These are phyloP conservation scores for Trichoderma cornu-damae DNA, from an alignment of 2,329 filamentous ascomycete genomes.

Conservation along the genomic window DNA sequence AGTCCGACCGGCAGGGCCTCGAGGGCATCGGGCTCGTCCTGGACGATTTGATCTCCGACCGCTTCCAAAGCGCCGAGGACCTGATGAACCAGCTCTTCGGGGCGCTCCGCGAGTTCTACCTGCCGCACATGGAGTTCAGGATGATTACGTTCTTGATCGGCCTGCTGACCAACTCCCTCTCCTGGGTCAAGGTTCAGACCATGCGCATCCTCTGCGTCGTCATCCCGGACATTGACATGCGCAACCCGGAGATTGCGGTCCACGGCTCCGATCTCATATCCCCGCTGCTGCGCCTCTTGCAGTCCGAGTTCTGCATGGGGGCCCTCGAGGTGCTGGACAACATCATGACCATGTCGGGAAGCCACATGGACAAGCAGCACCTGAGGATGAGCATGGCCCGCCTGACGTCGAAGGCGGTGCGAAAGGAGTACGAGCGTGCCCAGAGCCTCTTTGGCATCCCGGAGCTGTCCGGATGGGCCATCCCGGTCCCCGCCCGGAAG, in stretches of 20 bases:
- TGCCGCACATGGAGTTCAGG: conserved; percentile 75
- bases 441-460: conserved; percentile 96
- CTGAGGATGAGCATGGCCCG: conserved; percentile 97
- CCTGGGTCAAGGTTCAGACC: conserved; percentile 88
- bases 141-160: conserved; percentile 88
- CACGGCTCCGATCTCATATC: conserved; percentile 95
- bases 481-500: conserved; percentile 86
- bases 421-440: conserved; percentile 91
- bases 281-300: conserved; percentile 78
- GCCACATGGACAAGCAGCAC: conserved; percentile 89
- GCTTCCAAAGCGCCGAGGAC: conserved; percentile 64
- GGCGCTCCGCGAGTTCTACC: conserved; percentile 71
- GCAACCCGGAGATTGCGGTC: conserved; percentile 78
- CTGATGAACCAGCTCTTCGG: conserved; percentile 70
- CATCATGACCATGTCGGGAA: conserved; percentile 89
- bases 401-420: conserved; percentile 74
- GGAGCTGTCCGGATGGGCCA: conserved; percentile 91
- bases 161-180: conserved; percentile 77
- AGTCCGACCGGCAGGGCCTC: conserved; percentile 68
- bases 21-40: conserved; percentile 63
- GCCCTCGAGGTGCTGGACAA: conserved; percentile 88
- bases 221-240: conserved; percentile 89
- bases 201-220: conserved; percentile 84
- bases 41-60: conserved; percentile 61
- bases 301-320: conserved; percentile 90